phyloP scores from a whole-genome alignment of 1,284 basidiomycete species.

The Meira nashicola region DNA sequence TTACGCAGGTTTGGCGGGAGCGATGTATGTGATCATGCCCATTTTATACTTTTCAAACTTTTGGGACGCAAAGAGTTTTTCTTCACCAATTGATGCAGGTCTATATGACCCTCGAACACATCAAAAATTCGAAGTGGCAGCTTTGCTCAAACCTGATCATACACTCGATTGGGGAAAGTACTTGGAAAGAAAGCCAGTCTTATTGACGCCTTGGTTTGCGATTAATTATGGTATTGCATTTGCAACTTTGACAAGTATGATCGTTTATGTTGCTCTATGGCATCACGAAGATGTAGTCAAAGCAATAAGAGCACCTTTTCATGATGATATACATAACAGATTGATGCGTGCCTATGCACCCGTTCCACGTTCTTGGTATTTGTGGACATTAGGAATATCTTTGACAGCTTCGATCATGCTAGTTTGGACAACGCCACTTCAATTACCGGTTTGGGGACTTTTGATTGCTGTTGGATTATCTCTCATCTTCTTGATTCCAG shows the following conservation, averaged over 20 bases:
- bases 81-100: conserved; percentile 55
- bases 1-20: conserved; percentile 48
- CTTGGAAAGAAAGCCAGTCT: conserved; percentile 54
- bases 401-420: conserved; percentile 54
- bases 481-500: conserved; percentile 52
- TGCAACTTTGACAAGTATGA: conserved; percentile 56
- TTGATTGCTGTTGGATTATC: conserved; percentile 56
- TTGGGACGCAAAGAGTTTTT: conserved; percentile 53
- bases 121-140: conserved; percentile 37
- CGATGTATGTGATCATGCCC: conserved; percentile 58
- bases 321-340: conserved; percentile 50
- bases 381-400: conserved; percentile 36
- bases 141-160: conserved; percentile 46
- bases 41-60: conserved; percentile 56
- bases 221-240: conserved; percentile 56
- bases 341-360: conserved; percentile 48
- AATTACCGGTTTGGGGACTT: conserved; percentile 58
- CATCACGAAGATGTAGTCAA: conserved; percentile 57
- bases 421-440: conserved; percentile 56
- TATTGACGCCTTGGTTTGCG: conserved; percentile 57
- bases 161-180: conserved; percentile 55
- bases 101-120: conserved; percentile 51
- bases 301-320: conserved; percentile 52
- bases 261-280: conserved; percentile 58
- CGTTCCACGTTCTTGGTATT: conserved; percentile 49